Base-by-base conservation (phyloP, 1,284 basidiomycete species). In the Cryptococcus sp. region DNA sequence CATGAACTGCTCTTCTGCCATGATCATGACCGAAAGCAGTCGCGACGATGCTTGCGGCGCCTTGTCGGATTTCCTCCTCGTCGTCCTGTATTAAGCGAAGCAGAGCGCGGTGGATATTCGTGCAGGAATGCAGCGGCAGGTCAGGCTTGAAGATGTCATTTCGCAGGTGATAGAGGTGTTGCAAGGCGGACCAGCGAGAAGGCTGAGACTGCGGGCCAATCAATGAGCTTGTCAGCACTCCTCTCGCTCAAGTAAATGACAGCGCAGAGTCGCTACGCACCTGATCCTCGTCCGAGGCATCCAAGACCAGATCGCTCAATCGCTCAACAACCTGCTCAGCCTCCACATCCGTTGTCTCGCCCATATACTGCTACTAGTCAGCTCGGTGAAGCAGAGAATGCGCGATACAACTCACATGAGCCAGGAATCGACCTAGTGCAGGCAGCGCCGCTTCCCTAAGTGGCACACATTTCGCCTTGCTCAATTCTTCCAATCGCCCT, bases 1-100 rank as follows among this genome's bases (percentile, higher is more conserved):
- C 52, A 41, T 67, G 70, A 11, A 67, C 65, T 1, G 73, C 26
- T 41, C 47, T 38, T 20, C 50, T 52, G 23, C 29, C 29, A 34
- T 34, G 29, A 10, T 44, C 34, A 7, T 47, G 25, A 0, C 63
- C 59, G 13, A 71, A 41, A 0, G 59, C 72, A 16, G n/a, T 45
- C 13, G 49, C 26, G 25, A 78, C 60, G 37, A 74, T 68, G 3
- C 49, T 54, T 5, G 63, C 58, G 0, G 72, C 67, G 1, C 58
- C 67, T 8, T 55, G 20, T 15, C 74, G 70, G 40, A 77, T 66
- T 13, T 70, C 70, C 23, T 73, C 66, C 54, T 76, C 73, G 61
- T 78, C 76, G 51, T 78, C 76, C 48, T 75, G 67, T 7, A 76
- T 51, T 15, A 77, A 54, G 1, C 68, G 58, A 0, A 73, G 54